Conservation (phyloP, 2,329 filamentous ascomycete genomes). For the Acrocalymma vagum region DNA sequence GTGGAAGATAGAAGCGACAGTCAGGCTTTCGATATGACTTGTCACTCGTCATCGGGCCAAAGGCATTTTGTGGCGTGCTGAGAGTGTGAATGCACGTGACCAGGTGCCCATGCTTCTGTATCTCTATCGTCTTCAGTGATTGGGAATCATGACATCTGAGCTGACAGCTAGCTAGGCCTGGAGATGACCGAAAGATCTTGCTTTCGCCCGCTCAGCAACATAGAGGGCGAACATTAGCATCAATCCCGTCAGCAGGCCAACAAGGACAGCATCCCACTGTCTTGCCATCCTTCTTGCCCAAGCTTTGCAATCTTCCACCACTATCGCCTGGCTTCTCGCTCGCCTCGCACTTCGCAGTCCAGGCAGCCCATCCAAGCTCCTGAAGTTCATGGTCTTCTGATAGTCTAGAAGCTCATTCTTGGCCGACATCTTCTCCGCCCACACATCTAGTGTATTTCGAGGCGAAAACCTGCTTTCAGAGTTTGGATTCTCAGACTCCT, state of each 20-base stretch:
- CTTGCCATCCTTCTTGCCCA: constrained; percentile 31
- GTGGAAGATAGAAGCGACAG: constrained; percentile 13
- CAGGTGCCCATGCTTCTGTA: too few species aligned
- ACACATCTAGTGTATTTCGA: constrained; percentile 64
- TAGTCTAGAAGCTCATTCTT: constrained; percentile 63
- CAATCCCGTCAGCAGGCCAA: too few species aligned
- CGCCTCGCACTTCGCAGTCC: constrained; percentile 56
- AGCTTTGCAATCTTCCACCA: constrained; percentile 51
- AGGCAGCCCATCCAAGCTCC: constrained; percentile 32
- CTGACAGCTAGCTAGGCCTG: too few species aligned
- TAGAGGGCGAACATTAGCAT: too few species aligned
- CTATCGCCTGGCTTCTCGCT: constrained; percentile 54
- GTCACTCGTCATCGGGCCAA: constrained; percentile 18
- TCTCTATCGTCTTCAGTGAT: too few species aligned
- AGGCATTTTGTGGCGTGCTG: constrained; percentile 13
- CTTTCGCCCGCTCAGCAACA: too few species aligned
- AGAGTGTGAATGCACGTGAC: too few species aligned
- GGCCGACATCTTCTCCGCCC: constrained; percentile 58
- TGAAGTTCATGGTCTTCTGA: constrained; percentile 63
- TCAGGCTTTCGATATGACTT: constrained; percentile 3
- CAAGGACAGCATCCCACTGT: constrained; percentile 36
- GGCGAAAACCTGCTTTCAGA: constrained; percentile 43
- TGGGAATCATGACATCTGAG: too few species aligned
- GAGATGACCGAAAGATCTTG: too few species aligned
- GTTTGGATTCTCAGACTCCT: constrained; percentile 21